These are phyloP conservation scores for Lodderomyces margitis DNA, from an alignment of 1,139 yeast species.

Conservation along the genomic window DNA sequence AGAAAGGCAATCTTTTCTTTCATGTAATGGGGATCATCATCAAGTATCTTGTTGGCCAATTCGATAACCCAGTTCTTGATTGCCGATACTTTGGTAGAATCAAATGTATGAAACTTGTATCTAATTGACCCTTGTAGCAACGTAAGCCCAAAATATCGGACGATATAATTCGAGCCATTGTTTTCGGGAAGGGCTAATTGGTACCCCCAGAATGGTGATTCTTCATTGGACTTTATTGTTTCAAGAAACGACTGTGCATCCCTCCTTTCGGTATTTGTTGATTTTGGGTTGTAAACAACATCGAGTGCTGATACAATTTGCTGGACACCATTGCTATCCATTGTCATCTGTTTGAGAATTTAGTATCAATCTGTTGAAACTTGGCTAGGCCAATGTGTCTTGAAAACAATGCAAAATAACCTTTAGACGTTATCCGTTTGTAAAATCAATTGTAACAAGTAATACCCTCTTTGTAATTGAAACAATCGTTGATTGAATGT, in stretches of 20 bases:
- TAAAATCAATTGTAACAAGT: too few species aligned
- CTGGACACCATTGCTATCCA: slow-evolving; percentile 65
- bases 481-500: too few species aligned
- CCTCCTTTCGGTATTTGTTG: slow-evolving; percentile 61
- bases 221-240: slow-evolving; percentile 69
- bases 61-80: slow-evolving; percentile 84
- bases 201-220: slow-evolving; percentile 92
- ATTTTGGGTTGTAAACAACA: slow-evolving; percentile 70
- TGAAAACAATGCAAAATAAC: too few species aligned
- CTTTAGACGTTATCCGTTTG: too few species aligned
- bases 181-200: slow-evolving; percentile 69
- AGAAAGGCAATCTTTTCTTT: slow-evolving; percentile 86
- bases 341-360: too few species aligned
- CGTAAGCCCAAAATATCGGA: slow-evolving; percentile 88
- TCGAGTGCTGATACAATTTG: slow-evolving; percentile 78
- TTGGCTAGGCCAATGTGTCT: too few species aligned
- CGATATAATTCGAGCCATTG: slow-evolving; percentile 62
- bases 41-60: slow-evolving; percentile 56
- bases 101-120: slow-evolving; percentile 51
- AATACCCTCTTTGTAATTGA: too few species aligned
- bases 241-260: slow-evolving; percentile 77
- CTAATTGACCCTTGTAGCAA: slow-evolving; percentile 72
- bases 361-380: too few species aligned
- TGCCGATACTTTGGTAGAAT: slow-evolving; percentile 63
- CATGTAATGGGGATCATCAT: slow-evolving; percentile 82